Evolutionary conservation across 2,329 filamentous ascomycete species (phyloP).

Genomic region (Emmonsiellopsis sp.): DNA sequence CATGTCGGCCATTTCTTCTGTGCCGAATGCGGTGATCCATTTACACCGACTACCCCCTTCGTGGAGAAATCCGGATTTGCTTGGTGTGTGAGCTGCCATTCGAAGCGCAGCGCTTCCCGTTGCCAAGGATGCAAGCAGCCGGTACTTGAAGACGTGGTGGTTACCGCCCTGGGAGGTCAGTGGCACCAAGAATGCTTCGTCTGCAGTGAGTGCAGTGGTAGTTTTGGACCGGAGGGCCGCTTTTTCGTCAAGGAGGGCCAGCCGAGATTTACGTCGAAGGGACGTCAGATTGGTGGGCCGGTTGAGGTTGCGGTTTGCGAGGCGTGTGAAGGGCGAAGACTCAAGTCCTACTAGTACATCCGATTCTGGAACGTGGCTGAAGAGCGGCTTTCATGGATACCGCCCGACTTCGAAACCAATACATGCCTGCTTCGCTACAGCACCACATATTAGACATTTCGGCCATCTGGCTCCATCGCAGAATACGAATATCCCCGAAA

Average conservation of each 20-base stretch:
- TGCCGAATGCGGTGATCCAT: constrained; percentile 87
- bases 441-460: too few species aligned
- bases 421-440: too few species aligned
- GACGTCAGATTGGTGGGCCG: constrained; percentile 37
- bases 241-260: constrained; percentile 54
- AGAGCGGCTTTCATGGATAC: too few species aligned
- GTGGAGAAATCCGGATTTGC: constrained; percentile 97
- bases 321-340: constrained; percentile 50
- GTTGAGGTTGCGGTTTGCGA: constrained; percentile 55
- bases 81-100: constrained; percentile 92
- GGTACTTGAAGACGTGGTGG: constrained; percentile 81
- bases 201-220: constrained; percentile 58
- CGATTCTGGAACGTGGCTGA: too few species aligned
- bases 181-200: constrained; percentile 93
- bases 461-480: too few species aligned
- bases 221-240: constrained; percentile 50
- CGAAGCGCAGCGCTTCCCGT: constrained; percentile 79
- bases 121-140: constrained; percentile 77
- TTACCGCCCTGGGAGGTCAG: constrained; percentile 79
- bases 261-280: constrained; percentile 35
- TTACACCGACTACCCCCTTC: constrained; percentile 61
- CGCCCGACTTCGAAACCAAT: too few species aligned
- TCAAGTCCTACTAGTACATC: constrained; percentile 43
- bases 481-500: too few species aligned
- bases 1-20: constrained; percentile 98